Conservation (phyloP, 2,329 filamentous ascomycete species). For the Chaetomiaceae sp. region DNA sequence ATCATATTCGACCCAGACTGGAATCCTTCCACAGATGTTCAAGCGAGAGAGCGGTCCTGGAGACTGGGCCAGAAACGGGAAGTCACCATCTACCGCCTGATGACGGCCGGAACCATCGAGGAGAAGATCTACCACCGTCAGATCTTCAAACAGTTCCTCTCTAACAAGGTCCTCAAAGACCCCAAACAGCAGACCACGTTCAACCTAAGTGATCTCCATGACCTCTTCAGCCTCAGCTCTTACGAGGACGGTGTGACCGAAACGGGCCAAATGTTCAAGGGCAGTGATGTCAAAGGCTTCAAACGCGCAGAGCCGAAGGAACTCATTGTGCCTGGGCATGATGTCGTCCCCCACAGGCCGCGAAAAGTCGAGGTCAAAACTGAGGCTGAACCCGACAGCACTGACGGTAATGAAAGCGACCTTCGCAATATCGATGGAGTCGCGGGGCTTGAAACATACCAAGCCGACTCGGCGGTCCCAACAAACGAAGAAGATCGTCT, state of each 20-base stretch:
- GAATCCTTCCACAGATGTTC: slow-evolving; percentile 95
- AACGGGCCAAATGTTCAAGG: slow-evolving; percentile 79
- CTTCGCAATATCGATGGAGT: slow-evolving; percentile 45
- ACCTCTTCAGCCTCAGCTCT: slow-evolving; percentile 77
- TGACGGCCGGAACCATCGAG: slow-evolving; percentile 96
- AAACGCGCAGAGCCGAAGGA: slow-evolving; percentile 28
- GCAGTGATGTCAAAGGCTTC: slow-evolving; percentile 70
- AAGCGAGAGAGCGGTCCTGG: slow-evolving; percentile 94
- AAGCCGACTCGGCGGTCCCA: slow-evolving; percentile 45
- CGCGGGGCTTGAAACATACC: slow-evolving; percentile 60
- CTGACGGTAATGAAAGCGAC: slow-evolving; percentile 20
- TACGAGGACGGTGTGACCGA: slow-evolving; percentile 68
- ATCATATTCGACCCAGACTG: slow-evolving; percentile 99
- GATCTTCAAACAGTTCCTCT: slow-evolving; percentile 97
- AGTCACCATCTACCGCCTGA: slow-evolving; percentile 94
- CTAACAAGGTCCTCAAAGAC: slow-evolving; percentile 92
- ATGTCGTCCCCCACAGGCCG: slow-evolving; percentile 10
- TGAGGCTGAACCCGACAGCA: slow-evolving; percentile 11
- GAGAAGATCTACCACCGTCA: slow-evolving; percentile 99
- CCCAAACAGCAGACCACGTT: slow-evolving; percentile 91
- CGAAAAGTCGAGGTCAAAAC: slow-evolving; percentile 5
- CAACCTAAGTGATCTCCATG: slow-evolving; percentile 82
- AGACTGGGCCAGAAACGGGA: slow-evolving; percentile 90
- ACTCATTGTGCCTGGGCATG: slow-evolving; percentile 29
- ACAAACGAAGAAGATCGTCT: slow-evolving; percentile 65